Conservation (phyloP, 176 grass and related monocot species). For the Oryza glumipatula region DNA sequence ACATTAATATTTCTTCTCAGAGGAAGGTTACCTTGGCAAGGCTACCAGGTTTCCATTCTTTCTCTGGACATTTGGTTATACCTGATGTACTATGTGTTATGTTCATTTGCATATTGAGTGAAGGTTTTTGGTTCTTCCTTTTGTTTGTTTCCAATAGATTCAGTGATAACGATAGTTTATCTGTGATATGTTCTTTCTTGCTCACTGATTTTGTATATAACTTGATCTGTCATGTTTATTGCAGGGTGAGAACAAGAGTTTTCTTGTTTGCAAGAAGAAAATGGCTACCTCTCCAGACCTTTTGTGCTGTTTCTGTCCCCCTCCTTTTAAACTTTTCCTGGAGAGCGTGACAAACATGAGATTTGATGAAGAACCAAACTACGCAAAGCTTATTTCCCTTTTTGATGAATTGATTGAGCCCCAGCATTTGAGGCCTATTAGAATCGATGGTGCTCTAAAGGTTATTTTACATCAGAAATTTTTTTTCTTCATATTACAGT, state of each 20-base stretch:
- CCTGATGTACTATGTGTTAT: conserved; percentile 22
- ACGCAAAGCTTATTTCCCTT: conserved; percentile 89
- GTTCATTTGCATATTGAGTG: conserved; percentile 24
- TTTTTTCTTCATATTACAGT: conserved; percentile 5
- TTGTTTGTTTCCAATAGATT: background rate
- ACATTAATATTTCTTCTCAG: conserved; percentile 94
- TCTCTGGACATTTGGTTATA: conserved; percentile 13
- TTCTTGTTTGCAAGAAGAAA: conserved; percentile 99
- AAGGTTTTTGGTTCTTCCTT: background rate
- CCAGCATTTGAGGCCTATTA: conserved; percentile 86
- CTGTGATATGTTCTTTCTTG: background rate
- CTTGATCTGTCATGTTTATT: conserved; percentile 37
- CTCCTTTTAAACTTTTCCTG: conserved; percentile 88
- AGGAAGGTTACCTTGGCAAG: conserved; percentile 98
- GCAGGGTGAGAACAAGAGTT: conserved; percentile 98
- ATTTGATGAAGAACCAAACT: conserved; percentile 99
- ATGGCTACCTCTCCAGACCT: conserved; percentile 94
- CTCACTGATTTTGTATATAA: conserved; percentile 14
- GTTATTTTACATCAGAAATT: conserved; percentile 46
- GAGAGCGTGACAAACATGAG: conserved; percentile 97
- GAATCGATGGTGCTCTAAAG: conserved; percentile 97
- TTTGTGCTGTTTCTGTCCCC: conserved; percentile 85
- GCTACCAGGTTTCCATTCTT: conserved; percentile 76
- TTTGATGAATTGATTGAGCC: conserved; percentile 97
- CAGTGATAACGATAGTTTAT: background rate